phyloP scores from a whole-genome alignment of 192 early-diverging fungal species.

The Spizellomyces punctatus region DNA sequence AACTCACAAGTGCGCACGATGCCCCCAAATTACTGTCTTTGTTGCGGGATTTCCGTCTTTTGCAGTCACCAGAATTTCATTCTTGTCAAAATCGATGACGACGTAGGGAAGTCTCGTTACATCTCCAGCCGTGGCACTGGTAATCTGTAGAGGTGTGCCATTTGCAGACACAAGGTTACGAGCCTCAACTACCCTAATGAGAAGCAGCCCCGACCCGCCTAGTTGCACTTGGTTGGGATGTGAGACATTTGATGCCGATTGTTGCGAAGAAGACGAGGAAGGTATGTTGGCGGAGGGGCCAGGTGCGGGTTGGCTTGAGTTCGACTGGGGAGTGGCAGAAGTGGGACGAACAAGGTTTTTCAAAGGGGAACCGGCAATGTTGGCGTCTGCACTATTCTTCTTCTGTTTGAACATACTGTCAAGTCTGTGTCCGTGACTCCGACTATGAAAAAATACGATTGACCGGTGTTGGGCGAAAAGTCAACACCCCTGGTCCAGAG shows the following conservation, averaged over 20 bases:
- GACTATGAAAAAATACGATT: too few species aligned
- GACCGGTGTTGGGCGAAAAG: too few species aligned
- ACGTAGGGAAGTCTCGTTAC: slow-evolving; percentile 66
- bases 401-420: slow-evolving; percentile 5
- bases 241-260: neutral
- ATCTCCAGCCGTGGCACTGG: slow-evolving; percentile 25
- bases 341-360: slow-evolving; percentile 4
- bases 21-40: slow-evolving; percentile 34
- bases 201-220: slow-evolving; percentile 47
- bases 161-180: slow-evolving; percentile 63
- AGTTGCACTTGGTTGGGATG: slow-evolving; percentile 10
- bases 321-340: neutral
- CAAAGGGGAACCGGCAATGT: slow-evolving; percentile 4
- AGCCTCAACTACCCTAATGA: slow-evolving; percentile 84
- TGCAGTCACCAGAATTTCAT: slow-evolving; percentile 71
- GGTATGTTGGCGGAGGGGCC: neutral
- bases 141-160: slow-evolving; percentile 23
- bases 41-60: slow-evolving; percentile 35
- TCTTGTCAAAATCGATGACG: slow-evolving; percentile 94
- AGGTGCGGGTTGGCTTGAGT: neutral
- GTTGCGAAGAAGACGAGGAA: neutral
- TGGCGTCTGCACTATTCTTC: slow-evolving; percentile 4
- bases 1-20: slow-evolving; percentile 44
- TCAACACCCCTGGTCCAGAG: too few species aligned
- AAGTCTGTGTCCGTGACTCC: too few species aligned